Percentiles rank a stretch among this genome's conserved stretches.
phyloP scores from a whole-genome alignment of 2,329 filamentous ascomycete genomes.

The Endothia cerciana region DNA sequence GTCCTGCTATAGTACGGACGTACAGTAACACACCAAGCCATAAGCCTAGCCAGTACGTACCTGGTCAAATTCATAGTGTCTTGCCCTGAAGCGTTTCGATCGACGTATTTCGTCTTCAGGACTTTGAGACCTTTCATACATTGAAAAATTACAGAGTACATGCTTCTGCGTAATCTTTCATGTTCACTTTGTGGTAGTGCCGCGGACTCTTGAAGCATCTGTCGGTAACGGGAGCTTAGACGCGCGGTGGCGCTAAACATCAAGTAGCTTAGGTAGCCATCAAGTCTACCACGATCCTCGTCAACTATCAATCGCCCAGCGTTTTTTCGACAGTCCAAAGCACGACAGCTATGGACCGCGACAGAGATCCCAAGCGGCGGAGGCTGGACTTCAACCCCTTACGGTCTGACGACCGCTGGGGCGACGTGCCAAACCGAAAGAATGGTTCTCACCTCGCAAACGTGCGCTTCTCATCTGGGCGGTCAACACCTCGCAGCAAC shows the following conservation, averaged over 20 bases:
- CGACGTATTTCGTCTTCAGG: neutral
- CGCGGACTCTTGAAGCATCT: neutral
- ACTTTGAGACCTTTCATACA: no score
- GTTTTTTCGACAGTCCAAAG: neutral
- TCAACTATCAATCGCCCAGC: neutral
- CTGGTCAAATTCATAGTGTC: neutral
- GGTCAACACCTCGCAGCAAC: conserved; percentile 36
- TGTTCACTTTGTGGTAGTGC: neutral
- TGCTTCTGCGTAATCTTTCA: neutral
- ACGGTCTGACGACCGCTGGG: conserved; percentile 59
- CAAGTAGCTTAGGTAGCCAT: neutral
- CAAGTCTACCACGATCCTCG: neutral
- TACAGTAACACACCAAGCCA: neutral
- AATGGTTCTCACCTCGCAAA: conserved; percentile 43
- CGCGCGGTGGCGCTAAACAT: neutral
- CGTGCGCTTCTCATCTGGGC: conserved; percentile 37
- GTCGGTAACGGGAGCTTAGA: neutral
- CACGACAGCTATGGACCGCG: conserved; percentile 35
- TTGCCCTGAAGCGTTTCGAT: neutral
- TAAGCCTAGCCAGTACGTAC: neutral
- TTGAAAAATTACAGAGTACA: neutral
- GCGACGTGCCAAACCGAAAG: conserved; percentile 52
- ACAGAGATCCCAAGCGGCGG: conserved; percentile 53
- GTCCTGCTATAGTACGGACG: neutral
- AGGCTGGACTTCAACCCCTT: conserved; percentile 65